Conservation (phyloP, 2,329 filamentous ascomycete genomes). For the Aspergillus bombycis region DNA sequence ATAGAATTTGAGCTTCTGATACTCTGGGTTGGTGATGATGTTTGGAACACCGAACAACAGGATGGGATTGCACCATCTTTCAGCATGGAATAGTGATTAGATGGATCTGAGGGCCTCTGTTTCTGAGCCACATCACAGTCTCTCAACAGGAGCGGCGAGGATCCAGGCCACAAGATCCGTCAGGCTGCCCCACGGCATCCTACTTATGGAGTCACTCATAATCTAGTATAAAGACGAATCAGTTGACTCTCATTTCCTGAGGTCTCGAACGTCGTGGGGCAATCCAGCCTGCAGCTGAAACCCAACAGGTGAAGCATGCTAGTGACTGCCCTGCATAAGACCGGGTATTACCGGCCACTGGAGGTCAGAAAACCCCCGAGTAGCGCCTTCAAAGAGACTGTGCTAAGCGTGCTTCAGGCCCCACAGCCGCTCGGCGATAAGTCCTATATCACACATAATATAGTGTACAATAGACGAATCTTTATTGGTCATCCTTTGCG, state of each 20-base stretch:
- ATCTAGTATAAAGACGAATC: not conserved
- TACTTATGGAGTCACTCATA: not conserved
- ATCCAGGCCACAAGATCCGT: not conserved
- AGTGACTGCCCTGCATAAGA: not conserved
- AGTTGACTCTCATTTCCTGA: not conserved
- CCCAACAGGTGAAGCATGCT: not conserved
- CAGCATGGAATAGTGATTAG: not conserved
- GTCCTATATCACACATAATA: not conserved
- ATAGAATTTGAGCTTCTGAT: conserved; percentile 39
- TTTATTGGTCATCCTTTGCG: conserved; percentile 37
- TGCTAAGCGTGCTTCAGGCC: not conserved
- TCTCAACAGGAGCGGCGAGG: not conserved
- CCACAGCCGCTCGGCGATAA: not conserved
- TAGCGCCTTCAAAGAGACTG: not conserved
- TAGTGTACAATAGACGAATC: not conserved
- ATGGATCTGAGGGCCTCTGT: conserved; percentile 8
- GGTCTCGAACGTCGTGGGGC: not conserved
- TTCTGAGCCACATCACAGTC: not conserved
- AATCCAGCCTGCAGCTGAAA: not conserved
- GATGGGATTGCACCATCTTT: conserved; percentile 1
- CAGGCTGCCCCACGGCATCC: not conserved
- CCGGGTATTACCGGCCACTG: not conserved
- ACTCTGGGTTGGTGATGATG: conserved; percentile 32
- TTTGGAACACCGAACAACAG: conserved; percentile 15
- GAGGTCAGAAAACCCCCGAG: not conserved